Conservation (phyloP, 345 rosid species). For the Conringia planisiliqua region DNA sequence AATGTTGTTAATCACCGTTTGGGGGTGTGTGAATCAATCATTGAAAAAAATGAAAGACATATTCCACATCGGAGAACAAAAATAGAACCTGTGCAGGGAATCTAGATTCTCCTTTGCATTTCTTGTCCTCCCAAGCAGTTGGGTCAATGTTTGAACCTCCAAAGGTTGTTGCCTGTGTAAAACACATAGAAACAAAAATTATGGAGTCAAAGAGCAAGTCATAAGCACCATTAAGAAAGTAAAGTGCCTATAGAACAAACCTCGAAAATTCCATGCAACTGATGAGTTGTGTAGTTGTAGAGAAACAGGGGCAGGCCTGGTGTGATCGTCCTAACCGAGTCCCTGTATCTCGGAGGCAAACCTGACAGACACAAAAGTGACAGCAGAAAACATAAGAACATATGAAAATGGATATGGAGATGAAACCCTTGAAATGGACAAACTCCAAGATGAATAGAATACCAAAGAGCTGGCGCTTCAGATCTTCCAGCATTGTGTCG, state of each 20-base stretch:
- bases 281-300: constrained; percentile 91
- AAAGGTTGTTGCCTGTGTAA: constrained; percentile 71
- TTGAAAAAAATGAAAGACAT: not conserved
- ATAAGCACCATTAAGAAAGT: not conserved
- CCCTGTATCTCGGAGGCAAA: constrained; percentile 89
- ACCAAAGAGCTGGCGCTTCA: constrained; percentile 91
- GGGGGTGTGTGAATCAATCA: not conserved
- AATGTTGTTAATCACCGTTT: not conserved
- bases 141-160: constrained; percentile 95
- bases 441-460: constrained; percentile 15
- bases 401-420: not conserved
- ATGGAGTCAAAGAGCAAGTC: not conserved
- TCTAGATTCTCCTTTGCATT: constrained; percentile 92
- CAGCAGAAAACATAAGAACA: not conserved
- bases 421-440: not conserved
- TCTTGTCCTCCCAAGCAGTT: constrained; percentile 97
- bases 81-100: constrained; percentile 88
- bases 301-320: constrained; percentile 93
- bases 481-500: constrained; percentile 95
- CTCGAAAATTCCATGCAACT: constrained; percentile 93
- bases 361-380: constrained; percentile 43
- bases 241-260: constrained; percentile 37
- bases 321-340: constrained; percentile 88
- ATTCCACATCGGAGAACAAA: not conserved
- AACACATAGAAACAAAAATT: not conserved